Evolutionary conservation across 2,329 filamentous ascomycete species (phyloP), one percentile per base, ranked within the genome.

Genomic region (Stachybotrys elegans): DNA sequence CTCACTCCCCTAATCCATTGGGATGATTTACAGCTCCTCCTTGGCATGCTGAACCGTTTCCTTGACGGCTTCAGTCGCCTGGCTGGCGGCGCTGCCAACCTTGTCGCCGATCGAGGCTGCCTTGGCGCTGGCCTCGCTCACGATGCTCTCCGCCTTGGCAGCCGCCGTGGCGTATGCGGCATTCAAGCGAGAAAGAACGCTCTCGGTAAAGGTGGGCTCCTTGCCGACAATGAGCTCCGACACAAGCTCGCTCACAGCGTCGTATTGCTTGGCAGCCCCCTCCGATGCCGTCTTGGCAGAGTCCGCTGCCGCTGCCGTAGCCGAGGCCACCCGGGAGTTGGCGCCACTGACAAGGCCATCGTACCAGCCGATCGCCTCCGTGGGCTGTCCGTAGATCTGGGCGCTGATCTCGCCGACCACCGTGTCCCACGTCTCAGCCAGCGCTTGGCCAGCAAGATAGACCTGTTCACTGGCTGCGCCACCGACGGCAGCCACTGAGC

Each of bases 141-240:
- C 64, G 34, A 65, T 48, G 46, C 69, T 74, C 11, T 72, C 72
- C 7, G 75, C 69, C 1, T 73, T 80, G 1, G 79, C 73, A 2
- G 77, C 67, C 2, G 81, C 84, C 0, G 82, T 87, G 20, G 81
- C 79, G 57, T 92, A 93, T 1, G 81, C 86, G 4, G 78, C 83
- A 44, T 79, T 78, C 12, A 95, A 73, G 42, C 85, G 79, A 42
- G 72, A 80, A 65, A 89, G 81, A 4, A 92, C 84, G 47, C 86
- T 90, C 57, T 94, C 86, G 0, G 84, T 90, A 56, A 89, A 94
- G 13, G 83, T 81, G 1, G 87, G 83, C 59, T 94, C 88, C 61
- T 84, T 88, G 43, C 86, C 89, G 32, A 76, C 67, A 13, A 95
- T 72, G 2, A 94, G 71, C 62, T 94, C 88, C 2, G 84, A 86